These are phyloP conservation scores for Rhizophora mangle DNA, from an alignment of 345 rosid species.

Conservation along the genomic window DNA sequence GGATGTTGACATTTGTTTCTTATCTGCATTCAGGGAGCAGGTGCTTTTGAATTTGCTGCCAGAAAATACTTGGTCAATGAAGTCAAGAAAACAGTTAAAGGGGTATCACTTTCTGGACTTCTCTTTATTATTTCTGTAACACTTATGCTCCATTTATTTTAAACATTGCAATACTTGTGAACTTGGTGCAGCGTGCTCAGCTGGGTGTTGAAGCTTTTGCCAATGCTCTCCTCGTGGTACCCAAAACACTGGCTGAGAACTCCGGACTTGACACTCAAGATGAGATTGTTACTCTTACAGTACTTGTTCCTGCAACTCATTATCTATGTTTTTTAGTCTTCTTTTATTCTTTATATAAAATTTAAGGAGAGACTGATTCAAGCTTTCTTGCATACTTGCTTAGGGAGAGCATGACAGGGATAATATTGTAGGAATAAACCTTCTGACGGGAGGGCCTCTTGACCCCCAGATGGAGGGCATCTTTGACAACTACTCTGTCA, in stretches of 20 bases:
- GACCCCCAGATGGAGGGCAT: conserved; percentile 92
- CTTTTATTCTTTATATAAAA: background rate
- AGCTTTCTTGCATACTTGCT: conserved; percentile 15
- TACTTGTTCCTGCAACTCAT: conserved; percentile 16
- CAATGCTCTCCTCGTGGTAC: conserved; percentile 92
- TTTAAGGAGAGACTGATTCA: background rate
- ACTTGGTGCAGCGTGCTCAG: conserved; percentile 77
- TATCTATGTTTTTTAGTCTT: background rate
- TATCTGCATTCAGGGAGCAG: conserved; percentile 66
- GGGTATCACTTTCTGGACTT: conserved; percentile 49
- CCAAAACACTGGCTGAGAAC: conserved; percentile 95
- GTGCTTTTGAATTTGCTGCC: conserved; percentile 97
- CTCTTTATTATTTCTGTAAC: background rate
- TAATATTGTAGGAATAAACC: conserved; percentile 78
- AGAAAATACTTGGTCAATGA: conserved; percentile 78
- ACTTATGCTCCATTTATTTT: background rate
- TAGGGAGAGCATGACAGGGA: conserved; percentile 97
- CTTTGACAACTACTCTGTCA: conserved; percentile 90
- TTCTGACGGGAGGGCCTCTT: conserved; percentile 76
- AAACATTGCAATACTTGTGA: conserved; percentile 13
- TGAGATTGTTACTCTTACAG: conserved; percentile 81
- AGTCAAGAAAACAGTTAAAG: conserved; percentile 87
- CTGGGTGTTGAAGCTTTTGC: conserved; percentile 98
- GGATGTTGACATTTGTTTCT: conserved; percentile 5
- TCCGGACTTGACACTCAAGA: conserved; percentile 97